These are phyloP conservation scores for Collybiopsis luxurians DNA, from an alignment of 768 basidiomycete species.

Conservation along the genomic window DNA sequence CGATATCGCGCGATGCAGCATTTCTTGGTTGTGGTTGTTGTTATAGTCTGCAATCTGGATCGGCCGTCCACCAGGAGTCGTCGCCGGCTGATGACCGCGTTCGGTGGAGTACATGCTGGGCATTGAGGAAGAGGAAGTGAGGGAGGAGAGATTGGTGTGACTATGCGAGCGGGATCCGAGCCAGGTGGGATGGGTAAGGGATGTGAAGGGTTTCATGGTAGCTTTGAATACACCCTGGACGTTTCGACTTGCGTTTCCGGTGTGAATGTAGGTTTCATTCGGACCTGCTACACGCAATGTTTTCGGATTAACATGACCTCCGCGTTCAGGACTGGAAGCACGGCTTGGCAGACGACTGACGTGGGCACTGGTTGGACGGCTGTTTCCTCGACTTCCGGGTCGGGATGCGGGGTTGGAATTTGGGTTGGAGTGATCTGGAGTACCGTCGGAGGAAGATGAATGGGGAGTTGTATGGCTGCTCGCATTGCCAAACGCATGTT, in stretches of 20 bases:
- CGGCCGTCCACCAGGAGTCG: conserved; percentile 9
- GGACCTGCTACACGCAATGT: conserved; percentile 17
- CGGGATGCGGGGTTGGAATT: conserved; percentile 20
- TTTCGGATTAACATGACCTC: conserved; percentile 10
- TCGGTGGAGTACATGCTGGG: conserved; percentile 15
- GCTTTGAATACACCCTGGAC: conserved; percentile 51
- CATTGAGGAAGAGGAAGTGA: conserved; percentile 14
- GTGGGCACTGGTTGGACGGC: conserved; percentile 21
- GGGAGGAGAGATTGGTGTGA: conserved; percentile 21
- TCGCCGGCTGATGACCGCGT: conserved; percentile 5
- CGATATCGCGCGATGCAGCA: conserved; percentile 63
- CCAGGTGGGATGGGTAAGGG: conserved; percentile 42
- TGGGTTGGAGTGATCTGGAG: conserved; percentile 18
- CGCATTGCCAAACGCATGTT: conserved; percentile 23
- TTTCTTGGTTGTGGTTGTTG: conserved; percentile 23
- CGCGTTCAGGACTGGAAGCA: conserved; percentile 58
- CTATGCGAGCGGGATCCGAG: conserved; percentile 35
- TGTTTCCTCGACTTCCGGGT: conserved; percentile 22
- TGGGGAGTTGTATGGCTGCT: background rate
- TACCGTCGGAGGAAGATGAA: conserved; percentile 2
- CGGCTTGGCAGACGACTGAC: conserved; percentile 41
- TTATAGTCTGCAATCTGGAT: conserved; percentile 16
- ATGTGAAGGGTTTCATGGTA: conserved; percentile 62
- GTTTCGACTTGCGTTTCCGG: conserved; percentile 47
- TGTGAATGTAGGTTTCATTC: conserved; percentile 53